Conservation (phyloP, 129 eudicot genomes). For the Saussurea involucrata region DNA sequence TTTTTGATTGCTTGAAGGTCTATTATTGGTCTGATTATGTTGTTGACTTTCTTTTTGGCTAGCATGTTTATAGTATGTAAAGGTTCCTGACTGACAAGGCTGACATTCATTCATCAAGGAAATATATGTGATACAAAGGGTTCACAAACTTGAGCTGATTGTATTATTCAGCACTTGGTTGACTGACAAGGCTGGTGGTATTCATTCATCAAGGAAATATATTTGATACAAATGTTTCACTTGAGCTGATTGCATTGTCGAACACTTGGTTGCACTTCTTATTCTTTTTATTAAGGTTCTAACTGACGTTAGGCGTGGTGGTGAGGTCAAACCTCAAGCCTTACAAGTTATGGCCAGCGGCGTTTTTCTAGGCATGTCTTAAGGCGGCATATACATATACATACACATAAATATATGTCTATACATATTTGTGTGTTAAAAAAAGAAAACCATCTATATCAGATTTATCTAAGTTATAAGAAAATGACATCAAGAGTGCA, state of each 20-base stretch:
- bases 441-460: too few species aligned
- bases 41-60: neutral
- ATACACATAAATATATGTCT: too few species aligned
- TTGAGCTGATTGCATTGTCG: neutral
- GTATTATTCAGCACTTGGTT: neutral
- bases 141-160: neutral
- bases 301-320: too few species aligned
- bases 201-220: neutral
- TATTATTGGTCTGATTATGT: neutral
- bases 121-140: neutral
- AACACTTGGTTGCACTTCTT: neutral
- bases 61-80: neutral
- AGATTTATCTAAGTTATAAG: too few species aligned
- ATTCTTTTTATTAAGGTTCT: neutral
- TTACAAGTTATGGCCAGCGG: too few species aligned
- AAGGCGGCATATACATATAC: too few species aligned
- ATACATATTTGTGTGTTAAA: too few species aligned
- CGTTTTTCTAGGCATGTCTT: too few species aligned
- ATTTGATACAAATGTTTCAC: neutral
- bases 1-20: constrained; percentile 2
- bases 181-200: neutral
- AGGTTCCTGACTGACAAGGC: neutral
- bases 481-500: too few species aligned
- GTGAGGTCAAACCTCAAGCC: too few species aligned
- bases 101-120: neutral